Base-by-base conservation (phyloP, 1,284 basidiomycete species). In the Cerrena zonata region DNA sequence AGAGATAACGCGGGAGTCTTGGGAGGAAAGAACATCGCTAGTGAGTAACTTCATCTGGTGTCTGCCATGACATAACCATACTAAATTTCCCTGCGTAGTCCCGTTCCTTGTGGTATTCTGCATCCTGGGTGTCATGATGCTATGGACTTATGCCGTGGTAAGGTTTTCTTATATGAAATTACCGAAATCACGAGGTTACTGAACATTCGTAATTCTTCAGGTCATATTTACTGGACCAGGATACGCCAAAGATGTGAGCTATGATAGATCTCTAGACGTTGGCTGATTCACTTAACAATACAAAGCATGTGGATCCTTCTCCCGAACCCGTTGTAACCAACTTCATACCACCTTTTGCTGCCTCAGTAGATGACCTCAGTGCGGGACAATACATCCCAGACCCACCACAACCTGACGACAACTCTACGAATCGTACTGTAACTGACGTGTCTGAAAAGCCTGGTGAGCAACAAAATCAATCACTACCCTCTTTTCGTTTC, bases 101-200 rank as follows among this genome's bases (percentile, higher is more conserved):
- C 79, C 71, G 0, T 73, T 84, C 43, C 60, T 88, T 25, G 70
- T 76, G 0, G 73, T 79, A 2, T 89, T 82, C 58, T 71, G 71
- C 36, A 54, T 86, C 2, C 60, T 90, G 13, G 82, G 76, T 48
- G 55, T 84, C n/a, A 83, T 89, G 78, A 78, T 81, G 70, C 49
- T 82, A 0, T 89, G 87, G 86, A 72, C 80, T 2, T 91, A 90
- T 65, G 53, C 74, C 18, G 82, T 77, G 74, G 87, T 86, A 50
- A 44, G 68, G 60, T 2, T 10, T 22, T 4, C 42, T 38, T 22
- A 11, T 3, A 5, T 34, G 30, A 34, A 34, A 15, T 7, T 7
- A 7, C 22, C 2, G n/a, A 11, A 11, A 45, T 3, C 15, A 21
- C 12, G 21, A 11, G 30, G 48, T 30, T 24, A 40, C 37, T 47